Evolutionary conservation across 495 filamentous ascomycete genomes (phyloP), one percentile per base, ranked within the genome.

Genomic region (Letharia columbiana): DNA sequence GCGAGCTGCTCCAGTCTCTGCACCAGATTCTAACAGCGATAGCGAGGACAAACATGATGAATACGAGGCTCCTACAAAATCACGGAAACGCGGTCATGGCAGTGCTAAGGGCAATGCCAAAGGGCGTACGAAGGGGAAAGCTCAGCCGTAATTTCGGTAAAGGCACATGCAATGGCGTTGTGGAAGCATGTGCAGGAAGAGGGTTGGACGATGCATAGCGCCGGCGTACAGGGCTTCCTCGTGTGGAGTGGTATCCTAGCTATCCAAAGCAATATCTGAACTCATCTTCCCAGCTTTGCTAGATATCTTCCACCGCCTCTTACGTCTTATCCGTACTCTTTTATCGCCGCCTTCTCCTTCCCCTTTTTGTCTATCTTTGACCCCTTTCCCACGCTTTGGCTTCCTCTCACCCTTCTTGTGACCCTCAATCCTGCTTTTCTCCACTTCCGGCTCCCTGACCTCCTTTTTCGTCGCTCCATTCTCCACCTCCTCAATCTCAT

Each of bases 11-110:
- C 52, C 61, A 11, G 52, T 61, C 33, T 63, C 65, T 45, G 33
- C 44, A 4, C 33, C 44, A 15, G 47, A 28, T 35, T 64, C 66
- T 18, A 23, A 50, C 37, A 39, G 35, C 15, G 63, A 63, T 18
- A 64, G 37, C 54, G 39, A 61, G 28, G 69, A 44, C 11, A 60
- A 60, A 20, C 20, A 50, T 37, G 68, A 62, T 49, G 67, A 64
- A 18, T 61, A 68, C 41, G 50, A 57, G 52, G 63, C 69, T 42
- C 60, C 63, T 18, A 41, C 52, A 40, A 66, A 63, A 54, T 44
- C 62, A 45, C 68, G 60, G 58, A 68, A 64, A 61, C 47, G 60
- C 4, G 50, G 64, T 15, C 41, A 47, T n/a, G 23, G 56, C 13
- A 42, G 35, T 31, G 59, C 50, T 18, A 56, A 60, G 7, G 17